phyloP scores from a whole-genome alignment of 2,329 filamentous ascomycete species.

The Phaeosphaeria sp. region DNA sequence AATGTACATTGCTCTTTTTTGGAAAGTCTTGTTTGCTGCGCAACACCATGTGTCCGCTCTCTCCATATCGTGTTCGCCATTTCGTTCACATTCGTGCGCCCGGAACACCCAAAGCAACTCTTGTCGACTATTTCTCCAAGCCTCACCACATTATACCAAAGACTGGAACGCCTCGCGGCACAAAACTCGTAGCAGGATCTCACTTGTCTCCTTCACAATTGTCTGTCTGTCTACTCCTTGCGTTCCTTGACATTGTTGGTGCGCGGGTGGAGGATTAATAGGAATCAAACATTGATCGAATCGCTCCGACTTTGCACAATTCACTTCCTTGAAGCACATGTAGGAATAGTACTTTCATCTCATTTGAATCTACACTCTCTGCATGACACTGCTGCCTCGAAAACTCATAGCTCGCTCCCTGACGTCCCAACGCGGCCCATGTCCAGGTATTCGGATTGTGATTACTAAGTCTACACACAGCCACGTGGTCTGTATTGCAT shows the following conservation, averaged over 20 bases:
- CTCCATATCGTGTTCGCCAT: not conserved
- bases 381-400: not conserved
- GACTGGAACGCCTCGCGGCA: not conserved
- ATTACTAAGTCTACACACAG: not conserved
- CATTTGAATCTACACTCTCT: constrained; percentile 9
- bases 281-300: constrained; percentile 14
- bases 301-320: no score
- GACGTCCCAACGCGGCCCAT: not conserved
- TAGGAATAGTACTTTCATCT: no score
- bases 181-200: not conserved
- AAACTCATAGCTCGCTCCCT: not conserved
- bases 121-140: not conserved
- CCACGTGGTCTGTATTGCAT: not conserved
- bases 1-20: not conserved
- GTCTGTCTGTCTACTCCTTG: no score
- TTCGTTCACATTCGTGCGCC: not conserved
- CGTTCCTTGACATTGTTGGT: not conserved
- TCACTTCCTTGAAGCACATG: no score
- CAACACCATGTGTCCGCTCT: not conserved
- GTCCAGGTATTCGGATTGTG: not conserved
- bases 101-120: not conserved
- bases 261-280: constrained; percentile 1
- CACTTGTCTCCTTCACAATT: not conserved
- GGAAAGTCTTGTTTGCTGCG: not conserved
- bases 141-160: not conserved